These are phyloP conservation scores for Cystobasidium tubakii DNA, from an alignment of 768 basidiomycete genomes.

Conservation along the genomic window DNA sequence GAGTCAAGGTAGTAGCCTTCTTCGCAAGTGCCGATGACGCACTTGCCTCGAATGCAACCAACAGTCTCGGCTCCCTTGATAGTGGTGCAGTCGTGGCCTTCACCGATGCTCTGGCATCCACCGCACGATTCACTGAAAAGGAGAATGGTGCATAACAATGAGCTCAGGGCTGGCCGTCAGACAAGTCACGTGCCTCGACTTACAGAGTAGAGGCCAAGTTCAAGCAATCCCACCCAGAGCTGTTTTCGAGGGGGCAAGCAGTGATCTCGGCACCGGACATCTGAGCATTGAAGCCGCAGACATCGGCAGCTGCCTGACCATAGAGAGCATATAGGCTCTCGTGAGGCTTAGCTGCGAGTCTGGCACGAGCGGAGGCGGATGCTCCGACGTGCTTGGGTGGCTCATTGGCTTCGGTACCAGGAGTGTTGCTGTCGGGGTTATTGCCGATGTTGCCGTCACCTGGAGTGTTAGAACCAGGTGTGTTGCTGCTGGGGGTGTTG, in stretches of 20 bases:
- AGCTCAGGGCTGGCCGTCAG: background rate
- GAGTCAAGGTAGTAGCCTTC: conserved; percentile 36
- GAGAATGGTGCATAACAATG: background rate
- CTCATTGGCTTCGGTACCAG: background rate
- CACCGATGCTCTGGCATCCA: conserved; percentile 41
- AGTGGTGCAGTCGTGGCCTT: conserved; percentile 54
- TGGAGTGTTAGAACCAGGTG: background rate
- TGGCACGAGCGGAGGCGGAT: conserved; percentile 32
- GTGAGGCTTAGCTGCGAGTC: conserved; percentile 21
- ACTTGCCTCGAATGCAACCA: conserved; percentile 50
- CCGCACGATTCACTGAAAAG: conserved; percentile 27
- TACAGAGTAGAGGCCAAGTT: conserved; percentile 35
- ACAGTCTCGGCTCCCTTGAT: conserved; percentile 53
- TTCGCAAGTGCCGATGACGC: conserved; percentile 51
- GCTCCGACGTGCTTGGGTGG: background rate
- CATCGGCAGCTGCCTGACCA: conserved; percentile 31
- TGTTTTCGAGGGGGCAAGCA: conserved; percentile 31
- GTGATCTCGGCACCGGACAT: conserved; percentile 34
- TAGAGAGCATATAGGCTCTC: conserved; percentile 20
- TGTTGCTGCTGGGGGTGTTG: too few relatives aligned
- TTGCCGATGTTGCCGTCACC: background rate
- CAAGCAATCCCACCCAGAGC: conserved; percentile 32
- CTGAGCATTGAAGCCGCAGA: conserved; percentile 29
- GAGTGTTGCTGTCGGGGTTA: conserved; percentile 10
- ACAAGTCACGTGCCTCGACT: background rate